Conservation (phyloP, 108 stramenopile species). For the Nitzschia sp. region DNA sequence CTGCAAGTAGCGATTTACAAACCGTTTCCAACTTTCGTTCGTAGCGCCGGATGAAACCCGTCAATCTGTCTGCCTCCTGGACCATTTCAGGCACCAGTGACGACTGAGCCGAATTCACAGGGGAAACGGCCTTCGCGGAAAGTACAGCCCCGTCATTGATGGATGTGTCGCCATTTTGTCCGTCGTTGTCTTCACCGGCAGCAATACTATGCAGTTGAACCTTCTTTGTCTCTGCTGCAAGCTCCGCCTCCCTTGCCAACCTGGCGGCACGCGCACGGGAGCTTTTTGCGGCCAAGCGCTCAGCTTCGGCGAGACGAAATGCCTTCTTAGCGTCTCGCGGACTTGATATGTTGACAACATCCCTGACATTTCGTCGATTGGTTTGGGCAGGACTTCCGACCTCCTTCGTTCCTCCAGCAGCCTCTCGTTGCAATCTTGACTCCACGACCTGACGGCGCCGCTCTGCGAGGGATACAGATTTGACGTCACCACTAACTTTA, state of each 20-base stretch:
- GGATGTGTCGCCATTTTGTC: not conserved
- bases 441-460: not conserved
- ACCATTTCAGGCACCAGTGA: constrained; percentile 23
- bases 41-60: constrained; percentile 33
- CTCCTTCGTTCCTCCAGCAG: not conserved
- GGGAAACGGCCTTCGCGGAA: not conserved
- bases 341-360: not conserved
- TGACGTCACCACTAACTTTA: not conserved
- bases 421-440: not conserved
- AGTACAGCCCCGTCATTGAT: not conserved
- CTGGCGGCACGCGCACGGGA: constrained; percentile 12
- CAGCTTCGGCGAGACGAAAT: constrained; percentile 9
- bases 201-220: not conserved
- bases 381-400: not conserved
- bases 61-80: constrained; percentile 27
- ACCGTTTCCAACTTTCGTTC: constrained; percentile 34
- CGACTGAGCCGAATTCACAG: constrained; percentile 2
- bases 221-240: not conserved
- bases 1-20: constrained; percentile 28
- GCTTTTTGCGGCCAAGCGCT: constrained; percentile 13
- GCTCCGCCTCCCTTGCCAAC: constrained; percentile 19
- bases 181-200: not conserved
- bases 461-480: not conserved
- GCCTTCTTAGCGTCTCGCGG: not conserved
- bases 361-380: not conserved